Evolutionary conservation across 768 basidiomycete species (phyloP), one percentile per base, ranked within the genome.

Genomic region (Erythrobasidium yunnanense): DNA sequence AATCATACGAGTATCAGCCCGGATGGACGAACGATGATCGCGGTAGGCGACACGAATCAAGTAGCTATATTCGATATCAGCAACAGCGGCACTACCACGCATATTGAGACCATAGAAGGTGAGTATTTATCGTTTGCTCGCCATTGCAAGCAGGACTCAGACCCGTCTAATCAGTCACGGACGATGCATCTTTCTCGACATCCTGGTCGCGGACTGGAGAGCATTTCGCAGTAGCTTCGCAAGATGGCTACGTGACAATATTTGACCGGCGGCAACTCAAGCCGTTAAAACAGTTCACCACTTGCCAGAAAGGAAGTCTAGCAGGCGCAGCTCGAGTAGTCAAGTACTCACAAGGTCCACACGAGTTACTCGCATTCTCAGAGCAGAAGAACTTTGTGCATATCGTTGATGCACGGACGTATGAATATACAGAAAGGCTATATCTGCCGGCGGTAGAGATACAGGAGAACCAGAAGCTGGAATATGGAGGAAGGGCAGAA

Each of bases 11-110:
- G 88, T 2, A 82, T 96, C 71, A 90, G 90, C 0, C 90, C 89
- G 0, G 88, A 93, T 72, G 87, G 90, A 0, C 82, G 83, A 49
- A 90, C 86, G 0, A 81, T 96, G 15, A 82, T 95, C 1, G 89
- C 86, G 1, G 91, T 92, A 0, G 91, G 92, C 23, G 91, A 96
- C 74, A 90, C 90, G 8, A 83, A 85, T 47, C 85, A 88, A 65
- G 84, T 92, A 11, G 87, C 84, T 73, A 81, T 96, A 15, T 87
- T 90, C 72, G 83, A 84, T 46, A 42, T 54, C 35, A 58, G 42
- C 42, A 22, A 20, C 8, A 38, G 23, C 20, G 56, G 56, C 56
- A 23, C 22, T 25, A 22, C 27, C 2, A 46, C 34, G 20, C 18
- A 22, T 20, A 58, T 46, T 2, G 56, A 58, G 15, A 58, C 56